These are phyloP conservation scores for Vanrija pseudolonga DNA, from an alignment of 1,284 basidiomycete genomes.

Conservation along the genomic window DNA sequence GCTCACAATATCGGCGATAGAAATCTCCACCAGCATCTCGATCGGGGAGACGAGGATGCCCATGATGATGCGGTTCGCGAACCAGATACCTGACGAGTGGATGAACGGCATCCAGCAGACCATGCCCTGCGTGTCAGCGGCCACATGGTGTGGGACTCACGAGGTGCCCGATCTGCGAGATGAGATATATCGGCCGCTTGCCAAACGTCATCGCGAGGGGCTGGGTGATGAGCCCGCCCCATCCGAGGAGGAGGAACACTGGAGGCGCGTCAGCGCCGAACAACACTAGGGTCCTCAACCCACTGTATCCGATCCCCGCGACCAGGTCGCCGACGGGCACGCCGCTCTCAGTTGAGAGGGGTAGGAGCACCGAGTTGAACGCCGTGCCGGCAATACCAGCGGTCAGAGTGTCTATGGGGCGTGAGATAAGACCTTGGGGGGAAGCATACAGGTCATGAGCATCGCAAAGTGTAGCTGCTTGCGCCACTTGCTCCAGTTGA, in stretches of 20 bases:
- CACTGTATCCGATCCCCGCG: constrained; percentile 21
- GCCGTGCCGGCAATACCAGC: constrained; percentile 13
- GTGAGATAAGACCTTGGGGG: background rate
- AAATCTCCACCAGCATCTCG: constrained; percentile 21
- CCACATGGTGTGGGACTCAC: background rate
- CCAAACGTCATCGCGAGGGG: constrained; percentile 25
- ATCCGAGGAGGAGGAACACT: constrained; percentile 26
- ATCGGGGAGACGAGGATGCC: constrained; percentile 20
- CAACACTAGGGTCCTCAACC: background rate
- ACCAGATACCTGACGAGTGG: constrained; percentile 9
- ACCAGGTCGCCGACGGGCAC: constrained; percentile 19
- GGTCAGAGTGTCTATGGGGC: constrained; percentile 9
- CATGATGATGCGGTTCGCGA: constrained; percentile 21
- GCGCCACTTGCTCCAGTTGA: constrained; percentile 19
- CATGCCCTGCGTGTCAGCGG: background rate
- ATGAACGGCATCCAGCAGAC: constrained; percentile 22
- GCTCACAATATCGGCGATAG: background rate
- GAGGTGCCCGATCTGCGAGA: constrained; percentile 7
- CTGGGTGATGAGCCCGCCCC: constrained; percentile 24
- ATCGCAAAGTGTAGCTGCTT: constrained; percentile 18
- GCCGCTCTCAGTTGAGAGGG: constrained; percentile 15
- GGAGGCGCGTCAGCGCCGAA: background rate
- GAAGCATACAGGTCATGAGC: constrained; percentile 17
- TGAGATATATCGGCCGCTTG: constrained; percentile 22
- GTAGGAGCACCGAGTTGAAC: constrained; percentile 24